These are phyloP conservation scores for Spirogloea muscicola DNA, from an alignment of 139 green algal genomes.

Conservation along the genomic window DNA sequence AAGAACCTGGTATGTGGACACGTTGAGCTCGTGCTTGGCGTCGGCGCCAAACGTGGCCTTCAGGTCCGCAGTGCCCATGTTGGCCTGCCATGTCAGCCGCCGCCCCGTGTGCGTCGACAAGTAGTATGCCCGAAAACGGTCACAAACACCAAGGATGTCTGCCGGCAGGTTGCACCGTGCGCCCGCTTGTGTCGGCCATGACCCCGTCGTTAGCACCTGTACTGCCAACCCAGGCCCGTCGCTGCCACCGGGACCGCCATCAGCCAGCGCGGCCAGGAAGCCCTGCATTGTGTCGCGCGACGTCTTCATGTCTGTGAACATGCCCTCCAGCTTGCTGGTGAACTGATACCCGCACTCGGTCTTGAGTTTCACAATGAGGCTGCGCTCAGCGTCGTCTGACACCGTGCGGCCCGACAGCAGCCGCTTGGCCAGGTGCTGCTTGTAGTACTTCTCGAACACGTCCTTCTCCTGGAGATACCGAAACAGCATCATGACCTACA, in stretches of 20 bases:
- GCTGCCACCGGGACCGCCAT: not conserved
- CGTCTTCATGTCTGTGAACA: slow-evolving; percentile 99
- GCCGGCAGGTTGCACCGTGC: slow-evolving; percentile 76
- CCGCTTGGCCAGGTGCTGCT: slow-evolving; percentile 93
- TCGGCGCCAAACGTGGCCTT: slow-evolving; percentile 55
- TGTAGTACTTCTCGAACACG: slow-evolving; percentile 99
- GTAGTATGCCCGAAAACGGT: slow-evolving; percentile 84
- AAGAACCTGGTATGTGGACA: slow-evolving; percentile 75
- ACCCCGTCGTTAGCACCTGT: slow-evolving; percentile 88
- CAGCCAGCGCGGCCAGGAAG: slow-evolving; percentile 54
- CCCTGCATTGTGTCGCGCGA: slow-evolving; percentile 76
- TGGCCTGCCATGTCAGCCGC: slow-evolving; percentile 91
- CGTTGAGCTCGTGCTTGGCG: slow-evolving; percentile 80
- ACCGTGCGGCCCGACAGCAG: slow-evolving; percentile 73
- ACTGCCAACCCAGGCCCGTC: slow-evolving; percentile 15
- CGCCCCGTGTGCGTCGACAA: slow-evolving; percentile 68
- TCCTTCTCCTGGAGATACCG: slow-evolving; percentile 93
- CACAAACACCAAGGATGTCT: slow-evolving; percentile 70
- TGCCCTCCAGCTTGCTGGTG: slow-evolving; percentile 95
- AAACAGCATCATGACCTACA: slow-evolving; percentile 50
- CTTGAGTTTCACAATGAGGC: slow-evolving; percentile 94
- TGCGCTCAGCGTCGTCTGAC: slow-evolving; percentile 78
- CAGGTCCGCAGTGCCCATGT: slow-evolving; percentile 90
- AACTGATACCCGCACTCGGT: slow-evolving; percentile 98
- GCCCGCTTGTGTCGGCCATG: slow-evolving; percentile 77